Percentiles rank a stretch among this genome's conserved stretches.
Evolutionary conservation across 2,329 filamentous ascomycete species (phyloP).

Genomic region (Ascochyta rabiei): DNA sequence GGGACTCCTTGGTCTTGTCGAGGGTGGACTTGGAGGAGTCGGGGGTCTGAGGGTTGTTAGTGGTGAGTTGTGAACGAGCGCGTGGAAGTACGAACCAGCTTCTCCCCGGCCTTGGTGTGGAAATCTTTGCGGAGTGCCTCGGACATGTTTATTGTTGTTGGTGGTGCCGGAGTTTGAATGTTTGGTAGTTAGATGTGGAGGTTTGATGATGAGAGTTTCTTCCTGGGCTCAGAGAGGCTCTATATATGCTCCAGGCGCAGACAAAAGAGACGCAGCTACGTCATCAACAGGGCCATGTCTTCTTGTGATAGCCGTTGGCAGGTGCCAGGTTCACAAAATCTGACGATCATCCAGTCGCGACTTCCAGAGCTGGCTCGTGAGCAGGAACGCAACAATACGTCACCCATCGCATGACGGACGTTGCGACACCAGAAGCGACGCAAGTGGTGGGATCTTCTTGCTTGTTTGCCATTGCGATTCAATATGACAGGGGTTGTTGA

Average conservation of each 20-base stretch:
- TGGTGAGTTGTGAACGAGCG: not conserved
- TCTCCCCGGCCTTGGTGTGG: conserved; percentile 61
- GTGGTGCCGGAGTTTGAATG: conserved; percentile 24
- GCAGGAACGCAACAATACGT: conserved; percentile 3
- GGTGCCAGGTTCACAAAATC: conserved; percentile 2
- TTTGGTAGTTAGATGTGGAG: conserved; percentile 25
- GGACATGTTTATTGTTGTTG: conserved; percentile 59
- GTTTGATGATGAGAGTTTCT: conserved; percentile 20
- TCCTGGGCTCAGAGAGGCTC: conserved; percentile 2
- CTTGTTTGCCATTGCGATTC: conserved; percentile 7
- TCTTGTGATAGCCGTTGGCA: conserved; percentile 15
- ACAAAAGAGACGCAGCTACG: conserved; percentile 21
- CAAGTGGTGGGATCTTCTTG: conserved; percentile 6
- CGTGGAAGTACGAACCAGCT: conserved; percentile 25
- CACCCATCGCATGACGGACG: conserved; percentile 11
- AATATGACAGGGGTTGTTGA: conserved; percentile 5
- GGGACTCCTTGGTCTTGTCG: conserved; percentile 62
- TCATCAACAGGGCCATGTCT: conserved; percentile 27
- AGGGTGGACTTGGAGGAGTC: conserved; percentile 66
- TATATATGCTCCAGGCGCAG: conserved; percentile 29
- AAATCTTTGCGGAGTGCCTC: conserved; percentile 68
- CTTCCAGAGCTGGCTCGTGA: not conserved
- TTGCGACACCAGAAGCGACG: not conserved
- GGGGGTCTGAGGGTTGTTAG: conserved; percentile 53
- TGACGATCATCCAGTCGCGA: not conserved